Evolutionary conservation across 2,329 filamentous ascomycete species (phyloP).

Genomic region (Calonectria crousiana): DNA sequence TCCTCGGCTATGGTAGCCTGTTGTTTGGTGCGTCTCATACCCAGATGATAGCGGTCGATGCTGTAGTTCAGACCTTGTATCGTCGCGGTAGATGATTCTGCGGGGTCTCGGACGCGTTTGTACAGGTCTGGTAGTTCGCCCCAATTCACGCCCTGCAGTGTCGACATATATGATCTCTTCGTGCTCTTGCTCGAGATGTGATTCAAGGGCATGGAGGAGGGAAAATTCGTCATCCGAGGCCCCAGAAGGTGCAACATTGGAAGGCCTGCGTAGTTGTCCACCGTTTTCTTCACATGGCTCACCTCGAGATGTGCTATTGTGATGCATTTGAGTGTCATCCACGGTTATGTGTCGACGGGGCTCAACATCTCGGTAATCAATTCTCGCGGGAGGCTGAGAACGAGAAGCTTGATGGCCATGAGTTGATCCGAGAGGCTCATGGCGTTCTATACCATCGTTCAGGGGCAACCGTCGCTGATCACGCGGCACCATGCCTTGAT

Average conservation of each 20-base stretch:
- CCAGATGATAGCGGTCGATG: slow-evolving; percentile 15
- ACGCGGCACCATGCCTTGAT: not conserved
- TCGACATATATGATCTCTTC: slow-evolving; percentile 45
- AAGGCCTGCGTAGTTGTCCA: not conserved
- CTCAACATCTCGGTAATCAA: slow-evolving; percentile 34
- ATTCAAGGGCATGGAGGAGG: slow-evolving; percentile 5
- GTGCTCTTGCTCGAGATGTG: slow-evolving; percentile 19
- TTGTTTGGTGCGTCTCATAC: slow-evolving; percentile 24
- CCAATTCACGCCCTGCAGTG: slow-evolving; percentile 39
- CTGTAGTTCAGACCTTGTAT: slow-evolving; percentile 11
- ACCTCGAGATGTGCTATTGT: not conserved
- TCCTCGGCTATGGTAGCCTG: slow-evolving; percentile 26
- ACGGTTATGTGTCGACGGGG: slow-evolving; percentile 27
- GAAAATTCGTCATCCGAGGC: slow-evolving; percentile 3
- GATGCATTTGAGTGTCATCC: not conserved
- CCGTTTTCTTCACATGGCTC: not conserved
- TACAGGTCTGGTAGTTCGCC: slow-evolving; percentile 35
- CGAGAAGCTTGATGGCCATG: slow-evolving; percentile 6
- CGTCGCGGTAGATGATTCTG: slow-evolving; percentile 21
- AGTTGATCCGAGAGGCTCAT: not conserved
- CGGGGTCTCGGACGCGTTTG: slow-evolving; percentile 27
- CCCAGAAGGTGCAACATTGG: not conserved
- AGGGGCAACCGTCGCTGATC: not conserved
- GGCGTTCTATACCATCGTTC: not conserved
- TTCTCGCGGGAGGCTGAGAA: slow-evolving; percentile 17